A percentile compares a stretch with the other conserved stretches of the same genome.
Evolutionary conservation across 495 filamentous ascomycete species (phyloP).

Genomic region (Staphylotrichum longicolle): DNA sequence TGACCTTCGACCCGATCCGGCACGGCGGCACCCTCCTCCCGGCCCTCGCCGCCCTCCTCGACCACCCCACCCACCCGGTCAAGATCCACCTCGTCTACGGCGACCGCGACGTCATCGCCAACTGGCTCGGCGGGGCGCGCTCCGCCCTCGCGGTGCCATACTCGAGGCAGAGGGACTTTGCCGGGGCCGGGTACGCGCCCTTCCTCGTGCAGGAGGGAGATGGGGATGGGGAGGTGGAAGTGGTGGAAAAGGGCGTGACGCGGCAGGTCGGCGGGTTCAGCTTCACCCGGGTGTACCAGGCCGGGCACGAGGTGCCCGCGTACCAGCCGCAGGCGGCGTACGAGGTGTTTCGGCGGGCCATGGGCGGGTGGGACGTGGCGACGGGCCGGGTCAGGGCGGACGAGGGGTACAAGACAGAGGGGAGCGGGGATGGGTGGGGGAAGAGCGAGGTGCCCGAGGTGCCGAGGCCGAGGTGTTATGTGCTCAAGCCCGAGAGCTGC

Average conservation of each 20-base stretch:
- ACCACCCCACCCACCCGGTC: background rate
- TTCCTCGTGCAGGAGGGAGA: background rate
- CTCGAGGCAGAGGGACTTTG: background rate
- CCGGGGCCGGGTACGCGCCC: background rate
- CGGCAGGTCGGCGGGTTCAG: background rate
- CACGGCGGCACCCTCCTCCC: background rate
- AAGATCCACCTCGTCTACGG: background rate
- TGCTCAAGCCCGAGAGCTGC: conserved; percentile 1
- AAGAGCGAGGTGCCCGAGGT: background rate
- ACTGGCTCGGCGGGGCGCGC: background rate
- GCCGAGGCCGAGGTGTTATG: background rate
- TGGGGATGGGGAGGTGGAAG: background rate
- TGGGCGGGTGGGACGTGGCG: conserved; percentile 4
- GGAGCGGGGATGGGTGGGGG: background rate
- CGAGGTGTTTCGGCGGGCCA: background rate
- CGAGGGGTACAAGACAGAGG: background rate
- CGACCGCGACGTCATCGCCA: background rate
- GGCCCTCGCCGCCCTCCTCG: background rate
- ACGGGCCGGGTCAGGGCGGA: background rate
- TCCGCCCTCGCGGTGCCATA: background rate
- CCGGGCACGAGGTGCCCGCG: conserved; percentile 3
- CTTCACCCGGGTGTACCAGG: background rate
- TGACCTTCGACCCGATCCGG: background rate
- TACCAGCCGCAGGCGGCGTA: background rate
- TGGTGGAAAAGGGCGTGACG: background rate